Evolutionary conservation across 2,329 filamentous ascomycete species (phyloP), one percentile per base, ranked within the genome.

Genomic region (Pseudogymnoascus sp.): DNA sequence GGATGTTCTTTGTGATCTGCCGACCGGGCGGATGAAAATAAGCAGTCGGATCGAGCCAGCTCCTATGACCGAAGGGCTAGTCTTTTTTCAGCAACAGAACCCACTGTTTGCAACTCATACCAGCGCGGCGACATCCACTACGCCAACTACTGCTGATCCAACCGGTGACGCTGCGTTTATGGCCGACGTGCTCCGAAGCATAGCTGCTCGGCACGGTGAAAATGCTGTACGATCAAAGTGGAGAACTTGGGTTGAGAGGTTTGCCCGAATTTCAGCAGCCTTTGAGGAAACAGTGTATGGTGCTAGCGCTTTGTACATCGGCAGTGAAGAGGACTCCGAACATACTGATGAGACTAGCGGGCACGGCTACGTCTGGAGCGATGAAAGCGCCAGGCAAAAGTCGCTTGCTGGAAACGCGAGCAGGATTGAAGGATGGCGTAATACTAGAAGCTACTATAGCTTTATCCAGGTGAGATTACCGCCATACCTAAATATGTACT

Each of bases 281-380:
- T 97, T 97, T 66, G 94, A 99, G 72, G 94, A 99, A 75, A 88
- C 84, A 35, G 94, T 99, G 3, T 99, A 96, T 69, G 95, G 94
- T 28, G 91, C 91, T 11, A 95, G 90, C 62, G 91, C 92, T 34
- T 79, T 99, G 34, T 90, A 92, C 70, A 90, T 96, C 62, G 90
- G 89, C 4, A 84, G 87, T 11, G 88, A 90, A 66, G 89, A 92
- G 69, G 79, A 81, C 39, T 84, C 87, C 38, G 75, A 79, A 62
- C 76, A 77, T 37, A 77, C 80, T 3, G 80, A 81, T 3, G 81
- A 81, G 4, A 79, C 89, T 11, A 82, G 82, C 11, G 93, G 93
- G 0, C 94, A 97, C 71, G 94, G 94, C 39, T 97, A 96, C 71
- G 93, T 99, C 34, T 99, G 94, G 94, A 77, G 88, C 2, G 90